Evolutionary conservation across 2,329 filamentous ascomycete species (phyloP), one percentile per base, ranked within the genome.

Genomic region (Mollisia scopiformis): DNA sequence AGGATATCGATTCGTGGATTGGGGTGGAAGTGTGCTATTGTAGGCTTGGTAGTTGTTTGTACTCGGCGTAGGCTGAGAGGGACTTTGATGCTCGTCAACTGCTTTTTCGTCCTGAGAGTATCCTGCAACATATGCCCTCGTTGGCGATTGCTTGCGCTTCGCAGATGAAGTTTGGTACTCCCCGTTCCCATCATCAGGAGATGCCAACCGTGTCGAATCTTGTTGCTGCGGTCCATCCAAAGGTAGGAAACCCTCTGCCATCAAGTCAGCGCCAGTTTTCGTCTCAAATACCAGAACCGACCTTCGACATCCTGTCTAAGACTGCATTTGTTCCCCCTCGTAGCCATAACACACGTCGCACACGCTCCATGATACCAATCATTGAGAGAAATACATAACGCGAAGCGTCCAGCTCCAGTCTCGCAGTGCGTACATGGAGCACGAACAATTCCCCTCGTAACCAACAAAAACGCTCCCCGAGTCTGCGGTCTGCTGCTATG

Each of bases 331-430:
- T 66, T 67, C 3, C 67, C 67, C 28, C 65, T 65, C 8, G 64
- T 63, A 21, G 46, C 60, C 63, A 68, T 63, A 19, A 69, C 64
- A 56, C 68, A 70, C 14, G 67, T 69, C n/a, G 66, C 62, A 37
- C 68, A 70, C 19, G 68, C 64, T 6, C 67, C 67, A 47, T 59
- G 33, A 30, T 68, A 69, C 58, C 59, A 70, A n/a, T 56, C 61
- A 13, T 63, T 63, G 8, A 65, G 50, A 30, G 59, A 57, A 14
- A 70, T 47, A 37, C 68, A 70, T 7, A 58, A 2, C 2, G 63
- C 51, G 23, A 70, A 70, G 14, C 67, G 55, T 8, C 67, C 67
- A 14, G 59, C 51, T 10, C 63, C 66, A 6, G 50, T 50, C 3
- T 52, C 46, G 37, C 68, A 70, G 35, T 62, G 62, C 13, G 47